A percentile compares a stretch with the other conserved stretches of the same genome.
These are phyloP conservation scores for Lachnellula occidentalis DNA, from an alignment of 2,329 filamentous ascomycete species.

Conservation along the genomic window DNA sequence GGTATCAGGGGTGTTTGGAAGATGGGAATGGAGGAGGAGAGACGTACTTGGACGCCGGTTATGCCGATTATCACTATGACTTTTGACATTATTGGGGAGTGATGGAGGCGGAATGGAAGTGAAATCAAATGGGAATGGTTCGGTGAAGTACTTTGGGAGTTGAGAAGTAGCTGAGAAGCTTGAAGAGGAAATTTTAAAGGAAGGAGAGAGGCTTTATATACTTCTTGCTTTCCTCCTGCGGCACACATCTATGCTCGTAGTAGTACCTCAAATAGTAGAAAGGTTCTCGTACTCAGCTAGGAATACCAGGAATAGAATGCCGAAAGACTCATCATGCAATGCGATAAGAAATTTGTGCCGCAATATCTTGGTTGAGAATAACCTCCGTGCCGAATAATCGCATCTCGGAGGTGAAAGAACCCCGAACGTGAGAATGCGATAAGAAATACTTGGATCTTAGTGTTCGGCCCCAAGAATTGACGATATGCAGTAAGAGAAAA, in stretches of 20 bases:
- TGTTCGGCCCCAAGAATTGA: background rate
- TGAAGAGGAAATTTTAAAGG: background rate
- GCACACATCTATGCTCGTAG: background rate
- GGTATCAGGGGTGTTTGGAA: background rate
- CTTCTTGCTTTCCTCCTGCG: background rate
- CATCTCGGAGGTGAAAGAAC: background rate
- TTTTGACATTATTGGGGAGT: conserved; percentile 20
- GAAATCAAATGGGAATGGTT: background rate
- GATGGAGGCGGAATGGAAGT: background rate
- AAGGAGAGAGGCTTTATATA: background rate
- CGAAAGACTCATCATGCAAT: background rate
- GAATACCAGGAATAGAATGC: background rate
- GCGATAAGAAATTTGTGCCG: background rate
- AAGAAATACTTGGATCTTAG: background rate
- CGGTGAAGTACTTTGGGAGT: no score
- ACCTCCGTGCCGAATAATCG: background rate
- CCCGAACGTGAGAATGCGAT: background rate
- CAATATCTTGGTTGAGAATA: background rate
- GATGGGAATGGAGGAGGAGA: background rate
- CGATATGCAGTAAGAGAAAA: no score
- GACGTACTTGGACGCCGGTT: conserved; percentile 30
- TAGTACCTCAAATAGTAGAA: background rate
- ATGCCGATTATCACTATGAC: conserved; percentile 33
- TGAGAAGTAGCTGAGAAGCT: background rate
- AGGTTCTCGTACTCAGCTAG: no score